Base-by-base conservation (phyloP, 441 rosid species). In the Cnidoscolus chayamansa region DNA sequence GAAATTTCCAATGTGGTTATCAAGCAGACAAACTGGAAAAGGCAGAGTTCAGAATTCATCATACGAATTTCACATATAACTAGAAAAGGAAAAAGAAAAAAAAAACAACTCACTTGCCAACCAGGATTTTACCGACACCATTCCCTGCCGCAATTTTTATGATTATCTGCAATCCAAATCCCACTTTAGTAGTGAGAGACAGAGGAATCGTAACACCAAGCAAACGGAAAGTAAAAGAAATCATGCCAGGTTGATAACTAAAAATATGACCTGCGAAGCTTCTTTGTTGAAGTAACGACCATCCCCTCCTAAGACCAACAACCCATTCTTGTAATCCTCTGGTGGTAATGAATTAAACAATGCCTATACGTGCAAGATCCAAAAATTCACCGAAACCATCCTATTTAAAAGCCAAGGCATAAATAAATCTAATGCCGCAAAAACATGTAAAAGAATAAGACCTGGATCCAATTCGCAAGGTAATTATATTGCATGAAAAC, bases 391-490 rank as follows among this genome's bases (percentile, higher is more conserved):
- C 55, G 68, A 68, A 16, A 56, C 58, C 19, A 0, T 25, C 17
- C 2, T 12, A 68, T 56, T 64, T 35, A 30, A 57, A 58, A 53
- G 68, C 7, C 59, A 67, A 62, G 20, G 25, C 54, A 43, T 43
- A 35, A 76, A 43, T 43, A 35, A 76, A 70, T 9, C 35, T 20
- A 76, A 60, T 57, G 55, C 35, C 32, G 17, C 19, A 7, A 57
- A 32, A 56, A 40, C 32, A 63, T 43, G 1, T 15, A 48, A 64
- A 65, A 13, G 47, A 61, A 71, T 72, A 70, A 77, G 71, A 95
- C 98, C 98, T 93, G 97, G 65, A 93, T 91, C 98, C 99, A 93
- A 79, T 95, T 93, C 5, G 92, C 92, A 19, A 93, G 91, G 79
- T 90, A 95, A 79, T 95, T 91, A 65, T 90, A 97, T 81, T 85